Conservation (phyloP, 164 flowering plant genomes). For the Liquidambar formosana region DNA sequence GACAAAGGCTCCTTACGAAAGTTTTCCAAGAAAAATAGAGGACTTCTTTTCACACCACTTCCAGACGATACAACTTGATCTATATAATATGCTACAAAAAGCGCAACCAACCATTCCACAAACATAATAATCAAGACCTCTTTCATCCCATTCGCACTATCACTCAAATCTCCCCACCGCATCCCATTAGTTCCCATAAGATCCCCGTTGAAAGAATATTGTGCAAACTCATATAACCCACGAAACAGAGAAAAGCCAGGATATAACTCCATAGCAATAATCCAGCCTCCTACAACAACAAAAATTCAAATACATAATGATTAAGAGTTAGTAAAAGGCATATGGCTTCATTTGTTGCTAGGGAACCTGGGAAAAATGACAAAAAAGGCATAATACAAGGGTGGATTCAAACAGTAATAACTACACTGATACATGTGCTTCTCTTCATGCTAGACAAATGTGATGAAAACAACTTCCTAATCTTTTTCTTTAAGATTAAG, state of each 20-base stretch:
- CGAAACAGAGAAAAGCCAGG: constrained; percentile 90
- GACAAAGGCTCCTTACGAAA: constrained; percentile 43
- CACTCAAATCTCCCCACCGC: constrained; percentile 63
- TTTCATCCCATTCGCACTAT: constrained; percentile 65
- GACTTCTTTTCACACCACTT: constrained; percentile 51
- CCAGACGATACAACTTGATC: constrained; percentile 77
- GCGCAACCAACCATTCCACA: constrained; percentile 56
- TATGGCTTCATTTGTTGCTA: background rate
- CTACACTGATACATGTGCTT: background rate
- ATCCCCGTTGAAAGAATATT: constrained; percentile 56
- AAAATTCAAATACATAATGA: constrained; percentile 2
- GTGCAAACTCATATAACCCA: constrained; percentile 81
- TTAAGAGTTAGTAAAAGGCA: background rate
- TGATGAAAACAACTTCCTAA: background rate
- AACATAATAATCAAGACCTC: constrained; percentile 66
- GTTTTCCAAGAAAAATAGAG: constrained; percentile 59
- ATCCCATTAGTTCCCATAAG: constrained; percentile 75
- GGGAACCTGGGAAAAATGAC: background rate
- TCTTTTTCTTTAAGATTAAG: background rate
- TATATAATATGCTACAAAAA: constrained; percentile 58
- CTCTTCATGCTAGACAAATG: background rate
- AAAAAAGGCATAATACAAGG: background rate
- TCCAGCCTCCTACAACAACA: constrained; percentile 60
- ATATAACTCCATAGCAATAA: constrained; percentile 72
- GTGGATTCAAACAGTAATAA: background rate